Evolutionary conservation across 208 protist species (phyloP).

Genomic region (Crithidia expoeki): DNA sequence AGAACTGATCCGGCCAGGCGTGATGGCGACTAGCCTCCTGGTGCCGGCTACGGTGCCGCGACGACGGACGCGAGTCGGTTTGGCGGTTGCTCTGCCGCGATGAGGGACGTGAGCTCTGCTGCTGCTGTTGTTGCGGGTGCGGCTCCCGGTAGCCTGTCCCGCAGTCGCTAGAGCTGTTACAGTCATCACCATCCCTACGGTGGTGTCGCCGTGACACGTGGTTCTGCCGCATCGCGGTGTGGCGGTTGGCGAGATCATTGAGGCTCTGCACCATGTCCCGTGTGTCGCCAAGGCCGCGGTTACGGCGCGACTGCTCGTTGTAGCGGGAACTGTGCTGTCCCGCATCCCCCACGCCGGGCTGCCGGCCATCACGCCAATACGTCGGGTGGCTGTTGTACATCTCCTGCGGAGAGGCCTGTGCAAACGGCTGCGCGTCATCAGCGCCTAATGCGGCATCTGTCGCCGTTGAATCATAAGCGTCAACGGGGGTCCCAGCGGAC

Average conservation of each 20-base stretch:
- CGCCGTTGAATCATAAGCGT: background rate
- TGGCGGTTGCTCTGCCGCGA: constrained; percentile 13
- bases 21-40: constrained; percentile 5
- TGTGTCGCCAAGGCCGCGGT: constrained; percentile 19
- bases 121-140: constrained; percentile 1
- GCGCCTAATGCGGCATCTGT: background rate
- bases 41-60: constrained; percentile 13
- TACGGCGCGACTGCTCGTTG: constrained; percentile 3
- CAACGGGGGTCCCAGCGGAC: background rate
- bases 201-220: constrained; percentile 4
- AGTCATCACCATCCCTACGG: constrained; percentile 1
- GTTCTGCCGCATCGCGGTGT: constrained; percentile 4
- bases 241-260: constrained; percentile 22
- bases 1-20: constrained; percentile 41
- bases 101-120: background rate
- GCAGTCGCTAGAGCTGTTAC: background rate
- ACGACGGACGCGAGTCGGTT: constrained; percentile 9
- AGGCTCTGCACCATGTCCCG: constrained; percentile 36
- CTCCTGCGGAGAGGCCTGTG: constrained; percentile 2
- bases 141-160: background rate
- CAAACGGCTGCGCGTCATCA: background rate
- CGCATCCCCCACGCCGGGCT: background rate
- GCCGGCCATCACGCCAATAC: constrained; percentile 6
- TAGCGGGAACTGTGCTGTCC: background rate
- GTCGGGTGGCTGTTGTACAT: constrained; percentile 14